Base-by-base conservation (phyloP, 441 rosid species). In the Raphanus hybrid region DNA sequence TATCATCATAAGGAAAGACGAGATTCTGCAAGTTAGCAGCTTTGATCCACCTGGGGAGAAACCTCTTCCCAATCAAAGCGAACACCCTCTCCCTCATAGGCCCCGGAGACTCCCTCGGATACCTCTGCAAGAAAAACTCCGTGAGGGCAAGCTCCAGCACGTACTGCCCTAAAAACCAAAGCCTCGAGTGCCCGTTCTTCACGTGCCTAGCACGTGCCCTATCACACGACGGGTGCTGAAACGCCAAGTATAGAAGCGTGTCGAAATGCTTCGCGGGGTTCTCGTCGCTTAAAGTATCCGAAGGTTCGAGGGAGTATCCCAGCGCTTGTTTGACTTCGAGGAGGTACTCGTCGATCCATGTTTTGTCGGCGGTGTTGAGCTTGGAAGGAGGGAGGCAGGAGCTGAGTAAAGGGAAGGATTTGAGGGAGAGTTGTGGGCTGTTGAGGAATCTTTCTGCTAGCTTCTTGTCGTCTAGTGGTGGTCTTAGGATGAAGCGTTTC, bases 241-340 rank as follows among this genome's bases (percentile, higher is more conserved):
- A 93, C 48, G 97, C 95, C 66, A 93, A 70, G 76, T 95, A 93
- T 29, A 93, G 77, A 84, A 95, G 48, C 11, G 93, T 84, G 78
- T 95, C 99, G 23, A 95, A 95, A 71, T 95, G 99, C 78, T 91
- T 93, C 3, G 97, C 99, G 0, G 98, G 99, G 75, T 93, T 95
- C 78, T 95, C 98, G 64, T 93, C 98, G 11, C 84, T 92, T 37
- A 83, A 67, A 2, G 61, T 71, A 3, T 89, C 91, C 0, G 93
- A 90, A 8, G 91, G 89, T 59, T 91, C 96, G 2, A 95, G 71
- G 20, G 95, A 88, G 65, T 95, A 95, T 4, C 97, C 99, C 11
- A 95, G 77, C 3, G 99, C 98, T 69, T 93, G 99, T 82, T 95
- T 95, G 3, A 93, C 98, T 75, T 95, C 98, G 2, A 93, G 88